These are phyloP conservation scores for Colletotrichum ledebouriae DNA, from an alignment of 2,329 filamentous ascomycete genomes.

Conservation along the genomic window DNA sequence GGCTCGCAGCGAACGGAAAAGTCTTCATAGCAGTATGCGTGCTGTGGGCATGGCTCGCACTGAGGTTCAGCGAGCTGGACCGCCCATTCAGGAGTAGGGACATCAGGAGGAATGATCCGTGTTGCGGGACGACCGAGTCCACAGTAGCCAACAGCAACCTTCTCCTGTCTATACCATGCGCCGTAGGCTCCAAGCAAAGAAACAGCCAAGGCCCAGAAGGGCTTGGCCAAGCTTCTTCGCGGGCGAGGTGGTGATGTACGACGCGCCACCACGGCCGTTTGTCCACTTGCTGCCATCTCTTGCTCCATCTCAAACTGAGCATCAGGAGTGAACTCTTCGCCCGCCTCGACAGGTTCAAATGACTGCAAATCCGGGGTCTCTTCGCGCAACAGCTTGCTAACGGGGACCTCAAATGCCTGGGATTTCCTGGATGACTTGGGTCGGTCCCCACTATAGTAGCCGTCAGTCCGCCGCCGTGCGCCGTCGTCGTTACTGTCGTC, in stretches of 20 bases:
- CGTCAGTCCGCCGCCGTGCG: constrained; percentile 60
- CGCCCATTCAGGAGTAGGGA: constrained; percentile 78
- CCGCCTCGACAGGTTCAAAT: constrained; percentile 69
- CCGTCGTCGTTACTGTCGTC: constrained; percentile 49
- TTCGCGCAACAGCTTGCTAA: constrained; percentile 55
- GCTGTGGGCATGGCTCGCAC: constrained; percentile 90
- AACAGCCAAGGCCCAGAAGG: constrained; percentile 78
- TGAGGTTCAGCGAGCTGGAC: constrained; percentile 78
- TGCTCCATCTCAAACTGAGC: constrained; percentile 85
- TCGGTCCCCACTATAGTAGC: constrained; percentile 31
- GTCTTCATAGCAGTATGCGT: constrained; percentile 88
- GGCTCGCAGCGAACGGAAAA: constrained; percentile 84
- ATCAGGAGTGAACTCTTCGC: constrained; percentile 95
- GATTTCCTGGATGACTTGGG: constrained; percentile 53
- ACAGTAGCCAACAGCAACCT: constrained; percentile 96
- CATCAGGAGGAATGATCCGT: constrained; percentile 61
- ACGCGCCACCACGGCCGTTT: constrained; percentile 60
- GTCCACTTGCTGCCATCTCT: constrained; percentile 71
- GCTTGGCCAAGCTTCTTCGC: constrained; percentile 68
- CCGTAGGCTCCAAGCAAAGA: constrained; percentile 80
- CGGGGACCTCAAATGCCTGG: constrained; percentile 70
- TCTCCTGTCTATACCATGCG: constrained; percentile 92
- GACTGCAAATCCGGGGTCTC: constrained; percentile 49
- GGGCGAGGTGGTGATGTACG: constrained; percentile 55
- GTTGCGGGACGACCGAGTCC: constrained; percentile 79